These are phyloP conservation scores for Lignosus rhinocerotis DNA, from an alignment of 1,284 basidiomycete species.

Conservation along the genomic window DNA sequence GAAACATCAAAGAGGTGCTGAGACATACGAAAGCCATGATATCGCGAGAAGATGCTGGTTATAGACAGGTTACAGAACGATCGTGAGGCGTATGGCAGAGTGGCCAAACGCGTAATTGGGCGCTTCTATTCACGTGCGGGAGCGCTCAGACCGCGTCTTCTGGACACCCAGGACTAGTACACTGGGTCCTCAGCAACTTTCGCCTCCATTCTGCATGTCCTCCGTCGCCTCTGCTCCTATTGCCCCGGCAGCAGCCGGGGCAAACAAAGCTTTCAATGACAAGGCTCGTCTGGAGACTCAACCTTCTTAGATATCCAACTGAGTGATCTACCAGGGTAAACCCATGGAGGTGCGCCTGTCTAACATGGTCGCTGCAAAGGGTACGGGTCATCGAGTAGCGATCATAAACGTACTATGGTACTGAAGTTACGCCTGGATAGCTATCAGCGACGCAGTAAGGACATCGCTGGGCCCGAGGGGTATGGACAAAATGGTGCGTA, in stretches of 20 bases:
- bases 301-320: constrained; percentile 6
- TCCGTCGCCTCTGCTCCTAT: constrained; percentile 42
- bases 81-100: constrained; percentile 5
- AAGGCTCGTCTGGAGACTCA: constrained; percentile 48
- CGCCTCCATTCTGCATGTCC: constrained; percentile 19
- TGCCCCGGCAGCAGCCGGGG: constrained; percentile 33
- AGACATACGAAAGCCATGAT: constrained; percentile 65
- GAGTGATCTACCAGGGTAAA: constrained; percentile 64
- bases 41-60: constrained; percentile 9
- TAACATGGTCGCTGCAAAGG: constrained; percentile 96
- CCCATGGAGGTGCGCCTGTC: constrained; percentile 93
- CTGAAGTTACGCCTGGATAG: constrained; percentile 42
- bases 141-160: constrained; percentile 16
- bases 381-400: constrained; percentile 41
- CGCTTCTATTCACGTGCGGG: constrained; percentile 20
- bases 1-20: neutral
- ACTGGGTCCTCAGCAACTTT: too few relatives aligned
- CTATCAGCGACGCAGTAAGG: constrained; percentile 96
- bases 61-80: constrained; percentile 4
- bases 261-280: constrained; percentile 82
- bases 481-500: constrained; percentile 97
- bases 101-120: constrained; percentile 24
- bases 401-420: constrained; percentile 14
- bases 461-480: constrained; percentile 97
- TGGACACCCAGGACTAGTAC: too few relatives aligned